Evolutionary conservation across 2,329 filamentous ascomycete species (phyloP), one percentile per base, ranked within the genome.

Genomic region (Aschersonia sp.): DNA sequence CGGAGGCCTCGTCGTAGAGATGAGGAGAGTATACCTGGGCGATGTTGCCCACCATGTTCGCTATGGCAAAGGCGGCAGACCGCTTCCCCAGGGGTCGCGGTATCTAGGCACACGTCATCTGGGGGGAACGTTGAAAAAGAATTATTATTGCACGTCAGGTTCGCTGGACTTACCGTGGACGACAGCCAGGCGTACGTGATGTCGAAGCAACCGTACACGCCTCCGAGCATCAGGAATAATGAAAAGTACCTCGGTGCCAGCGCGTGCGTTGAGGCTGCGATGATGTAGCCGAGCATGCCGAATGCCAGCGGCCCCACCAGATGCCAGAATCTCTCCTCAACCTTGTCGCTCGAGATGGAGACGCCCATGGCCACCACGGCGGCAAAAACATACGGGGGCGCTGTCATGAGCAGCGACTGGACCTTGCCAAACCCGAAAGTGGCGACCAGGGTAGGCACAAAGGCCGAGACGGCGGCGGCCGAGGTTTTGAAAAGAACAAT

Each of bases 281-380:
- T 69, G 54, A 87, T 81, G 63, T 83, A 87, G 5, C 79, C 76
- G 1, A 66, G 64, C 5, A 86, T 67, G 14, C 76, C 76, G 39
- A 85, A 66, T 49, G 69, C 73, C 7, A 85, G 67, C 0, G 83
- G 82, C 1, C 77, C 48, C 0, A 70, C 70, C 49, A 87, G 73
- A 60, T 87, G 84, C 60, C 76, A 76, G 62, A 79, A 86, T 5
- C 83, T 74, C 61, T 87, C 83, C 30, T 80, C 80, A 0, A 78
- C 83, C 42, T 70, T 73, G 60, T 87, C 83, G 12, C 83, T 81
- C 59, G 85, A 81, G 70, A 76, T 78, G 5, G 82, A 78, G 53
- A 85, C 85, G 40, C 70, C 48, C 53, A 79, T 78, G 2, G 79
- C 76, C 0, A 74, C 76, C 41, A 84, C 70, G 30, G 78, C 72